These are phyloP conservation scores for Ogataea trehalophila DNA, from an alignment of 805 yeast species.

Conservation along the genomic window DNA sequence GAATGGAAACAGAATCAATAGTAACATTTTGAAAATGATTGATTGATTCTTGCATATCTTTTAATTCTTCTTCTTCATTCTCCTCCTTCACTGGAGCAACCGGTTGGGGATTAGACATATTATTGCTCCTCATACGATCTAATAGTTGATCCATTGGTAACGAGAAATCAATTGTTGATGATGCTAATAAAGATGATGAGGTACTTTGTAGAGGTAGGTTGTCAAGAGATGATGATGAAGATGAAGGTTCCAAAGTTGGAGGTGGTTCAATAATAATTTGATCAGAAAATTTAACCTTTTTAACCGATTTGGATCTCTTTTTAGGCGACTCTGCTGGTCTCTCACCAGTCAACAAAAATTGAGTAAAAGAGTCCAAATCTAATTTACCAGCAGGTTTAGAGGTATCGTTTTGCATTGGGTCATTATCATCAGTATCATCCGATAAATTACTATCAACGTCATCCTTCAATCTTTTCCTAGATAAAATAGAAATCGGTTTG, in stretches of 20 bases:
- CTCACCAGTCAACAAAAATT: slow-evolving; percentile 77
- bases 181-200: not conserved
- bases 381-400: slow-evolving; percentile 35
- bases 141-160: slow-evolving; percentile 76
- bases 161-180: slow-evolving; percentile 44
- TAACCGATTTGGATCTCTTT: slow-evolving; percentile 40
- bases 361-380: slow-evolving; percentile 83
- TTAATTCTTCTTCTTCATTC: slow-evolving; percentile 66
- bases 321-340: slow-evolving; percentile 44
- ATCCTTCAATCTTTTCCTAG: slow-evolving; percentile 48
- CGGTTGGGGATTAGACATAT: slow-evolving; percentile 10
- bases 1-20: slow-evolving; percentile 71
- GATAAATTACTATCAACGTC: slow-evolving; percentile 32
- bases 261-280: slow-evolving; percentile 40
- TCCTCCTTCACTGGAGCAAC: slow-evolving; percentile 31
- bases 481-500: slow-evolving; percentile 71
- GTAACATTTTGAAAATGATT: slow-evolving; percentile 72
- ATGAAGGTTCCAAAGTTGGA: slow-evolving; percentile 11
- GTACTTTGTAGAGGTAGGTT: slow-evolving; percentile 4
- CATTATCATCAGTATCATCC: slow-evolving; percentile 13
- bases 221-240: slow-evolving; percentile 7
- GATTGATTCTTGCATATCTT: slow-evolving; percentile 70
- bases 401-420: slow-evolving; percentile 5
- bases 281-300: slow-evolving; percentile 71
- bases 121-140: slow-evolving; percentile 33